Base-by-base conservation (phyloP, 2,329 filamentous ascomycete species). In the Nannizziopsis arthrosporioides region DNA sequence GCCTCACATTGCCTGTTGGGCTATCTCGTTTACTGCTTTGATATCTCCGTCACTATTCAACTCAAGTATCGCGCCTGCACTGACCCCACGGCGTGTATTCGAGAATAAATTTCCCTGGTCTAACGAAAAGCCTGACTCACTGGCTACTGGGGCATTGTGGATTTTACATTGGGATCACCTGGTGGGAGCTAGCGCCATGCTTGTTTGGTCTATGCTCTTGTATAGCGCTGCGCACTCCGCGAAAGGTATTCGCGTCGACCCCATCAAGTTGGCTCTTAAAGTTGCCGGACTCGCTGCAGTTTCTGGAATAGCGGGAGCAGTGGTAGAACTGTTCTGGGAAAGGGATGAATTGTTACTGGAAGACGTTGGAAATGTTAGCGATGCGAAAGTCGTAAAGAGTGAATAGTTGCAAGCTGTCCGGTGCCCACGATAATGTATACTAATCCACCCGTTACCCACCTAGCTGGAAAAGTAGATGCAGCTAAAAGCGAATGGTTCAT, bases 161-260 rank as follows among this genome's bases (percentile, higher is more conserved):
- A 71, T 76, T 51, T 53, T 76, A 27, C 66, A 72, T 32, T 76
- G 71, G 67, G 73, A 76, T 54, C 59, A 73, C 9, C 56, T 71
- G 39, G 63, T 71, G 30, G 71, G 69, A 1, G 66, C 67, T 0
- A 49, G 56, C 0, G 66, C 68, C 1, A 57, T 72, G 15, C 44
- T 74, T 15, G 31, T 73, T 4, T 76, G 73, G 73, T 66, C 68
- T 2, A 44, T 68, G 2, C 59, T 62, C 2, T 47, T 74, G 14
- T 64, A 66, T 43, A 55, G 49, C 0, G 53, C 56, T 34, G 61
- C 61, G 5, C 60, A 63, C 37, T 34, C 22, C 9, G 14, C 11
- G 30, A 10, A 19, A 10, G 27, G 46, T 36, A 18, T 37, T 11
- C 10, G 9, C n/a, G 11, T 39, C 22, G 18, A 36, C 44, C 14